Evolutionary conservation across 257 asterid species (phyloP).

Genomic region (Anisodus tanguticus): DNA sequence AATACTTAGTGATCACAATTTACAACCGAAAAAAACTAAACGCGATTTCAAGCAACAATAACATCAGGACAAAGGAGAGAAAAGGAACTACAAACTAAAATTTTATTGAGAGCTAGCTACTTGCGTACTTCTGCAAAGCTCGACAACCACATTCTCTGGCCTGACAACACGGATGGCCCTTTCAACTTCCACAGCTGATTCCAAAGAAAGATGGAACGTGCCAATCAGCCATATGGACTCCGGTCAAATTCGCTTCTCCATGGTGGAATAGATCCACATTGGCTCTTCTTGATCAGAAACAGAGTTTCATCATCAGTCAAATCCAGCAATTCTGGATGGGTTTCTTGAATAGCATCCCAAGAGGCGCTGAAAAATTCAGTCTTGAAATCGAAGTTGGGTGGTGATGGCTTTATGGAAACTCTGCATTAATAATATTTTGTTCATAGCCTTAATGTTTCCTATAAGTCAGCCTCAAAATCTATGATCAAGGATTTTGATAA

Average conservation of each 20-base stretch:
- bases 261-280: slow-evolving; percentile 77
- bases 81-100: too few species aligned
- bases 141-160: slow-evolving; percentile 88
- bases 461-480: too few species aligned
- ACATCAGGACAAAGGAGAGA: too few species aligned
- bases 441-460: not conserved
- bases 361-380: slow-evolving; percentile 55
- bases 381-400: slow-evolving; percentile 67
- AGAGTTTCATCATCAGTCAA: slow-evolving; percentile 69
- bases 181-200: slow-evolving; percentile 64
- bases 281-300: slow-evolving; percentile 61
- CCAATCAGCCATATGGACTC: slow-evolving; percentile 82
- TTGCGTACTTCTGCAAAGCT: slow-evolving; percentile 97
- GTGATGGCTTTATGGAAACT: slow-evolving; percentile 62
- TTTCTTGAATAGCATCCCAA: slow-evolving; percentile 55
- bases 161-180: slow-evolving; percentile 69
- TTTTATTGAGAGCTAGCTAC: slow-evolving; percentile 31
- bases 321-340: slow-evolving; percentile 71
- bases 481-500: too few species aligned
- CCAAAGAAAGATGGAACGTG: slow-evolving; percentile 67
- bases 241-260: slow-evolving; percentile 88
- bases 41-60: too few species aligned
- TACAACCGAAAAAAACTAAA: too few species aligned
- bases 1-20: too few species aligned
- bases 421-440: slow-evolving; percentile 2